phyloP scores from a whole-genome alignment of 1,284 basidiomycete species.

The Austroboletus niveus region DNA sequence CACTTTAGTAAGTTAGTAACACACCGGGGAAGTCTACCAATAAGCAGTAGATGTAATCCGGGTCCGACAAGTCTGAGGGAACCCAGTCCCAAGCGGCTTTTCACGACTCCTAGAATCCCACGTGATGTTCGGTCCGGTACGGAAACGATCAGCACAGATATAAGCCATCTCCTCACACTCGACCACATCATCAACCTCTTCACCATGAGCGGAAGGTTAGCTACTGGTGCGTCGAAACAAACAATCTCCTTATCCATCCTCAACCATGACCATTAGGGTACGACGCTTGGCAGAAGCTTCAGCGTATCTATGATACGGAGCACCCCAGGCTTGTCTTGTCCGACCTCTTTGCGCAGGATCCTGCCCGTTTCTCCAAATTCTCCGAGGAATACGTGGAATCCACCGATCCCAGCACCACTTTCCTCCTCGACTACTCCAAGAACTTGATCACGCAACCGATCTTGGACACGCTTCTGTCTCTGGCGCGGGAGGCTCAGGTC shows the following conservation, averaged over 20 bases:
- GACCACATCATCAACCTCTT: slow-evolving; percentile 4
- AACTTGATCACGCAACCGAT: slow-evolving; percentile 92
- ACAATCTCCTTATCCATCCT: background rate
- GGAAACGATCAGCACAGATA: background rate
- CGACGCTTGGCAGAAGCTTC: slow-evolving; percentile 88
- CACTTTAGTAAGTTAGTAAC: too few species aligned
- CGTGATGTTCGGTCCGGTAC: slow-evolving; percentile 17
- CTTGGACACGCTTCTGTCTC: slow-evolving; percentile 70
- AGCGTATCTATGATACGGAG: slow-evolving; percentile 80
- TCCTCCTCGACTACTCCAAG: slow-evolving; percentile 97
- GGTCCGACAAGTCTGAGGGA: background rate
- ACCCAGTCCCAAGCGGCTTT: background rate
- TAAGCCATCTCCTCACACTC: background rate
- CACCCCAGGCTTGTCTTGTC: slow-evolving; percentile 78
- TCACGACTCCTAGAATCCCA: background rate
- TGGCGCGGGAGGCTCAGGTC: slow-evolving; percentile 85
- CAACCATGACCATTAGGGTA: slow-evolving; percentile 57
- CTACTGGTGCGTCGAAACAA: slow-evolving; percentile 40
- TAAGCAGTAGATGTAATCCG: background rate
- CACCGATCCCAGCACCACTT: slow-evolving; percentile 66
- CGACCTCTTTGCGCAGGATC: slow-evolving; percentile 89
- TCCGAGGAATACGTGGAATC: slow-evolving; percentile 75
- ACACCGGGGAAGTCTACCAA: too few species aligned
- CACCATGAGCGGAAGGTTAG: slow-evolving; percentile 52
- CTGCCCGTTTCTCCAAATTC: slow-evolving; percentile 83